Conservation (phyloP, 306 rosid species). For the Trichosanthes truncata region DNA sequence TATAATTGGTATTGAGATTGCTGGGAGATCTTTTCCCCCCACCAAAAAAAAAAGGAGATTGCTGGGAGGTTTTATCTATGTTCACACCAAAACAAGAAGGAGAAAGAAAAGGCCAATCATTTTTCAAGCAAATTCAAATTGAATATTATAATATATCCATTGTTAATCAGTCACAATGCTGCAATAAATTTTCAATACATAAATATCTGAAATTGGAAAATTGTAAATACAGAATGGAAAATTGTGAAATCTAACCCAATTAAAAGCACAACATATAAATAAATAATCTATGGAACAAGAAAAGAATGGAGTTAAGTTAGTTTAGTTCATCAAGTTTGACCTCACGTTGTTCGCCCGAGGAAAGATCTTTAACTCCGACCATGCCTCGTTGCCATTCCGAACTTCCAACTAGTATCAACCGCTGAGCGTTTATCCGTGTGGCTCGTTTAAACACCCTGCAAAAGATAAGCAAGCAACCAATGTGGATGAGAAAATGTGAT, state of each 20-base stretch:
- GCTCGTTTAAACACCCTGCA: conserved; percentile 85
- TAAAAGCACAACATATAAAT: background rate
- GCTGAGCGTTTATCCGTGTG: conserved; percentile 54
- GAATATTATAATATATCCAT: background rate
- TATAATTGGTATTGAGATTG: no score
- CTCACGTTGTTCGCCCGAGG: conserved; percentile 78
- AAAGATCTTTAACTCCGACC: conserved; percentile 75
- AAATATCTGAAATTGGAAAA: background rate
- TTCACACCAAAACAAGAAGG: background rate
- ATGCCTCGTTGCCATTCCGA: conserved; percentile 89
- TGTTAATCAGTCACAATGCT: background rate
- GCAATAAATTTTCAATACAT: background rate
- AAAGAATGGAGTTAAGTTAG: conserved; percentile 18
- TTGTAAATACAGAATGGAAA: background rate
- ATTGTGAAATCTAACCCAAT: background rate
- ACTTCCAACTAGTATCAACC: conserved; percentile 75
- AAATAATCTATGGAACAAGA: background rate
- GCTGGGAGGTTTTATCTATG: no score
- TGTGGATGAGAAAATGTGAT: background rate
- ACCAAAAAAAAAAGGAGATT: no score
- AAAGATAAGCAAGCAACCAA: conserved; percentile 12
- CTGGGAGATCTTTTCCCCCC: no score
- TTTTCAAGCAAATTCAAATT: background rate
- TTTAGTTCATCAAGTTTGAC: conserved; percentile 70
- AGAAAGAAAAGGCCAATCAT: background rate